phyloP scores from a whole-genome alignment of 2,329 filamentous ascomycete species.

The Fusarium falciforme region DNA sequence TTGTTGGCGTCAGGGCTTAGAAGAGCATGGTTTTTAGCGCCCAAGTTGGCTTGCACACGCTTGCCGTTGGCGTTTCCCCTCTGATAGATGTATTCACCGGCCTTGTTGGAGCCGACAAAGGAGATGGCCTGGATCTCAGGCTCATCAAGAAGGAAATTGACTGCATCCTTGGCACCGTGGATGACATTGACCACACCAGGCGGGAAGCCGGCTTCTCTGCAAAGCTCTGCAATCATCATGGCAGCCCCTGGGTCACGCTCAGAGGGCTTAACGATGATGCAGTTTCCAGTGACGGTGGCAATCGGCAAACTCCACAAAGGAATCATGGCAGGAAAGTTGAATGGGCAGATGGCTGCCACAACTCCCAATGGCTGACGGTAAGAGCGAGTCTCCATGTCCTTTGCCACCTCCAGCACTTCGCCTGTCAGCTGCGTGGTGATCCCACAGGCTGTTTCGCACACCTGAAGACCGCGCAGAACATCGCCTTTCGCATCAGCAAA shows the following conservation, averaged over 20 bases:
- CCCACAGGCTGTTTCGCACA: slow-evolving; percentile 79
- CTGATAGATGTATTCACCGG: slow-evolving; percentile 82
- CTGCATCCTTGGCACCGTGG: slow-evolving; percentile 78
- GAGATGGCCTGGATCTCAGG: slow-evolving; percentile 82
- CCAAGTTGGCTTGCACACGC: slow-evolving; percentile 83
- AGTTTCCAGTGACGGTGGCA: slow-evolving; percentile 82
- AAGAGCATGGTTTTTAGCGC: slow-evolving; percentile 85
- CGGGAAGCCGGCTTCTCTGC: slow-evolving; percentile 79
- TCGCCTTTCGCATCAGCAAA: slow-evolving; percentile 80
- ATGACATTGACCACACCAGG: slow-evolving; percentile 81
- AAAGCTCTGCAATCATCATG: slow-evolving; percentile 83
- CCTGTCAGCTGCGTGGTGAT: slow-evolving; percentile 80
- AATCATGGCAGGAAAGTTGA: slow-evolving; percentile 90
- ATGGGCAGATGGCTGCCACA: slow-evolving; percentile 82
- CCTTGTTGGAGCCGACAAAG: slow-evolving; percentile 85
- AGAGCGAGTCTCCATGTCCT: slow-evolving; percentile 84
- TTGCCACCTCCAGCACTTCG: slow-evolving; percentile 81
- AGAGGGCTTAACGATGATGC: slow-evolving; percentile 81
- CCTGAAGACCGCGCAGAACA: slow-evolving; percentile 79
- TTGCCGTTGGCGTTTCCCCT: slow-evolving; percentile 82
- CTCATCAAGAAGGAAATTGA: slow-evolving; percentile 83
- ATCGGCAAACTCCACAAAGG: slow-evolving; percentile 85
- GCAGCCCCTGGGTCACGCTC: slow-evolving; percentile 82
- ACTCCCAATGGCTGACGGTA: slow-evolving; percentile 81
- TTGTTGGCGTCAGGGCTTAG: slow-evolving; percentile 84